Evolutionary conservation across 1,284 basidiomycete species (phyloP).

Genomic region (Ceratobasidium sp.): DNA sequence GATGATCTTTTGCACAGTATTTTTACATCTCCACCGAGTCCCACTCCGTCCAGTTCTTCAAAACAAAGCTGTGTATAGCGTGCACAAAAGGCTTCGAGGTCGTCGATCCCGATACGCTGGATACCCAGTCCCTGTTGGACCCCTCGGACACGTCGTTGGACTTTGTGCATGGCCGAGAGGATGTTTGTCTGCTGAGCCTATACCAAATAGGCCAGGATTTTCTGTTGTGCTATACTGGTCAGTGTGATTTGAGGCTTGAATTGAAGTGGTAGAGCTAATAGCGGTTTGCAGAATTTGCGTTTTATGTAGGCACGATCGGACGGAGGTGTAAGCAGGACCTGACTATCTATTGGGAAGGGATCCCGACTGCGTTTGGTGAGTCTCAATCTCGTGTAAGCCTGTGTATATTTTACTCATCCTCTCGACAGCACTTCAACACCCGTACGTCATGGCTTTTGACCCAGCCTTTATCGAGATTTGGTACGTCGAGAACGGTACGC

Average conservation of each 20-base stretch:
- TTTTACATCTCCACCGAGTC: conserved; percentile 99
- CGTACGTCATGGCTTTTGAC: conserved; percentile 97
- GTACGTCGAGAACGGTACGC: conserved; percentile 91
- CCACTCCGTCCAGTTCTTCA: conserved; percentile 96
- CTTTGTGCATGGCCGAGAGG: no score
- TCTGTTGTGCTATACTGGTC: conserved; percentile 96
- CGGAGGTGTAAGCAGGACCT: conserved; percentile 92
- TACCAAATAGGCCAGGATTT: conserved; percentile 93
- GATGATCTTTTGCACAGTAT: conserved; percentile 68
- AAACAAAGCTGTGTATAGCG: conserved; percentile 97
- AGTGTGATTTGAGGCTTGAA: conserved; percentile 53
- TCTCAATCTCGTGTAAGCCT: conserved; percentile 18
- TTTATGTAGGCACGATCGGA: conserved; percentile 98
- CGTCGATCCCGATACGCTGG: conserved; percentile 96
- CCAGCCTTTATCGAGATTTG: conserved; percentile 97
- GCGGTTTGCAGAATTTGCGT: conserved; percentile 87
- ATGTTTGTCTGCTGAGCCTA: no score
- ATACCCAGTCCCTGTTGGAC: conserved; percentile 96
- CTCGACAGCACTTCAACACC: conserved; percentile 88
- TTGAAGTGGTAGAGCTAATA: no score
- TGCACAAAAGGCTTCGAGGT: conserved; percentile 99
- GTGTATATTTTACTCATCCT: no score
- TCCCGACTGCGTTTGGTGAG: conserved; percentile 93
- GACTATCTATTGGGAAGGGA: conserved; percentile 97
- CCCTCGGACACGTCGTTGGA: conserved; percentile 83